Evolutionary conservation across 2,329 filamentous ascomycete species (phyloP).

Genomic region (Botrytis squamosa): DNA sequence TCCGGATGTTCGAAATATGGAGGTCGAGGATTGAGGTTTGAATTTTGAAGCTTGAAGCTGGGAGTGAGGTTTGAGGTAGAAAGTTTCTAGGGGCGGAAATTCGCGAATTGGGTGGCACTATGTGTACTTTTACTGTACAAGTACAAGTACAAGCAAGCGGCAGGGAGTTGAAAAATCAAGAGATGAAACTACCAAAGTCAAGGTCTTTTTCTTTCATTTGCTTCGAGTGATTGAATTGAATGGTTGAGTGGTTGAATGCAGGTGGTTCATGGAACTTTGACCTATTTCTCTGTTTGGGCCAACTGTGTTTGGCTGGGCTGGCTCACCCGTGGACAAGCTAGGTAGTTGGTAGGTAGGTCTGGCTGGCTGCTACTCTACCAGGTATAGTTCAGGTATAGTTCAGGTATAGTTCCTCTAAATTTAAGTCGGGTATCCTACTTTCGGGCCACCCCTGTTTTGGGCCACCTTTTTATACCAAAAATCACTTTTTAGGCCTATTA

Average conservation of each 20-base stretch:
- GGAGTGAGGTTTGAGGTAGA: background rate
- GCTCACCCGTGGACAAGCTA: background rate
- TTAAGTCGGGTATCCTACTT: too few species aligned
- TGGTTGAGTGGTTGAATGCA: background rate
- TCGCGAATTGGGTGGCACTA: background rate
- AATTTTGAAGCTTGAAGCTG: background rate
- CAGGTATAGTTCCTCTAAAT: conserved; percentile 15
- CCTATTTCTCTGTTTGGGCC: background rate
- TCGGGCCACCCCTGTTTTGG: too few species aligned
- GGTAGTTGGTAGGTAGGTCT: background rate
- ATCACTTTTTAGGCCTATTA: too few species aligned
- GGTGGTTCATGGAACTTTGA: conserved; percentile 8
- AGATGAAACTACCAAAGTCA: conserved; percentile 9
- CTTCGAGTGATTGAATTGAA: background rate
- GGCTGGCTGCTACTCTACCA: background rate
- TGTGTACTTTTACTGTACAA: background rate
- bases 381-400: conserved; percentile 2
- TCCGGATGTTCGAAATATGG: background rate
- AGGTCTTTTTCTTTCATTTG: background rate
- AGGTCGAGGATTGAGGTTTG: background rate
- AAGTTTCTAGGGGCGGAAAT: background rate
- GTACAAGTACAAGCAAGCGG: background rate
- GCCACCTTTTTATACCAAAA: too few species aligned
- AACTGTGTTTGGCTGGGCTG: background rate
- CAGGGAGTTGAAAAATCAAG: background rate